Base-by-base conservation (phyloP, 495 filamentous ascomycete genomes). In the Penicillium flavigenum region DNA sequence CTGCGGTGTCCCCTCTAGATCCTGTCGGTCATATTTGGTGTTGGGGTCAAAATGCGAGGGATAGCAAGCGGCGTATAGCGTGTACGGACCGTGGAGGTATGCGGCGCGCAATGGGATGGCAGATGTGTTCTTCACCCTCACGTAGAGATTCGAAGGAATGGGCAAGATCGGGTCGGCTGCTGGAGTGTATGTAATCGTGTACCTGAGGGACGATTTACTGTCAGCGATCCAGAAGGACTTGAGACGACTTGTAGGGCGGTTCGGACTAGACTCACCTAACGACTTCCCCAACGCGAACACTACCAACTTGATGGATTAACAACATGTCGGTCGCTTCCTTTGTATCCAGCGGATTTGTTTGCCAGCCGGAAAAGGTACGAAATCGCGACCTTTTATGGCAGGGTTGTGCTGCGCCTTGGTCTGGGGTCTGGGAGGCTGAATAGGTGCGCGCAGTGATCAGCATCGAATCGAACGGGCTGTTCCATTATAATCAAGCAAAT, bases 21-120 rank as follows among this genome's bases (percentile, higher is more conserved):
- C 78, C 22, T 83, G 78, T 24, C 83, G 76, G 24, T 86, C 83
- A 51, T 86, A 82, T 54, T 87, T 89, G 58, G 76, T 71, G 67
- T 96, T 89, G 4, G 92, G 90, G 63, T 90, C 82, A 71, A 92
- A 97, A 38, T 78, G 81, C 0, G 86, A 77, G 4, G 92, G 90
- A 63, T 91, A 93, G 17, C 91, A 88, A 41, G 93, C 86, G 9
- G 91, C 84, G 60, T 91, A 90, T 9, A 98, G 80, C 1, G 86
- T 96, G 70, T 98, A 98, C 2, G 94, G 94, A 1, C 94, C 94
- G 72, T 96, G 94, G 41, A 98, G 84, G 67, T 96, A 98, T 38
- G 94, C 94, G 47, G 94, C 94, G 62, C 94, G 89, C 12, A 98
- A 78, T 4, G 94, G 86, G 56, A 93, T 88, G 14, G 92, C 86